phyloP scores from a whole-genome alignment of 202 grass and related monocot genomes.

The Carex arenaria region DNA sequence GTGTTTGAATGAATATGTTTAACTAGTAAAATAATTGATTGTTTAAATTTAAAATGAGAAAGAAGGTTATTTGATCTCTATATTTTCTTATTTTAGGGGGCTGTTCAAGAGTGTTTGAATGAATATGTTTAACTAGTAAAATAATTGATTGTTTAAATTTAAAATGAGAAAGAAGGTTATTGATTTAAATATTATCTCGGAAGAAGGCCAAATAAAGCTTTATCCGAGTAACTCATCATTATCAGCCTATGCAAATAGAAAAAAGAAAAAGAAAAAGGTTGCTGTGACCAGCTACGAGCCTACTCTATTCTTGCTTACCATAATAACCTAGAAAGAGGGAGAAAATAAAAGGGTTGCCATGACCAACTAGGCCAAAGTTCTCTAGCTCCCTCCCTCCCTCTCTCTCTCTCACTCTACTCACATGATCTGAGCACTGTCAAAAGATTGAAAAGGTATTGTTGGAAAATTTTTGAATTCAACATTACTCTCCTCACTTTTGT shows the following conservation, averaged over 20 bases:
- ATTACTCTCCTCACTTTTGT: neutral
- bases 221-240: neutral
- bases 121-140: neutral
- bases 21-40: neutral
- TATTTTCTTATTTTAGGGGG: neutral
- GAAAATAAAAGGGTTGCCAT: neutral
- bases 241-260: neutral
- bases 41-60: conserved; percentile 1
- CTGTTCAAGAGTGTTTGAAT: neutral
- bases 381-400: neutral
- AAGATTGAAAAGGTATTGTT: neutral
- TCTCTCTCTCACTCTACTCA: neutral
- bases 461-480: neutral
- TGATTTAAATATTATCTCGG: neutral
- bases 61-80: neutral
- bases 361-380: neutral
- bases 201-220: neutral
- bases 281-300: neutral
- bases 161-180: neutral
- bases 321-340: neutral
- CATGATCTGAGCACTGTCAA: neutral
- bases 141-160: neutral
- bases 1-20: neutral
- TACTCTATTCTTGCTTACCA: neutral
- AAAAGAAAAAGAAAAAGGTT: neutral